These are phyloP conservation scores for Neonectria coccinea DNA, from an alignment of 2,329 filamentous ascomycete genomes.

Conservation along the genomic window DNA sequence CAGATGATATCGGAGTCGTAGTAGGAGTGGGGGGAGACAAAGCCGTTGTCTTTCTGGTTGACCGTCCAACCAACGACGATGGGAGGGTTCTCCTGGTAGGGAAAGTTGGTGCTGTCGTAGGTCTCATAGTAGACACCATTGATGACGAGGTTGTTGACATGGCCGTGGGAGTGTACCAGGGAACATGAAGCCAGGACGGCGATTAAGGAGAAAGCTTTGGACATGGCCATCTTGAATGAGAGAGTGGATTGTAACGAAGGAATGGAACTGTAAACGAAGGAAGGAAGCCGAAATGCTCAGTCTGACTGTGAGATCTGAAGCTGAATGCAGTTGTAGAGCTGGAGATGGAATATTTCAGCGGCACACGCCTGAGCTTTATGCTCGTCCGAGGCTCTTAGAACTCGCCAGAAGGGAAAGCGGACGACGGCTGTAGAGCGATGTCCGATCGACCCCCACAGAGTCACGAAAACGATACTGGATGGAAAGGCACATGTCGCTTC, in stretches of 20 bases:
- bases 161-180: conserved; percentile 53
- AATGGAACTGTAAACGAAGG: conserved; percentile 21
- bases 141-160: conserved; percentile 57
- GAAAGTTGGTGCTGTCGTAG: conserved; percentile 54
- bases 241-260: conserved; percentile 14
- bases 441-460: conserved; percentile 9
- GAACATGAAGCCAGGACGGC: conserved; percentile 24
- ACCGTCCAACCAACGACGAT: conserved; percentile 55
- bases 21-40: conserved; percentile 60
- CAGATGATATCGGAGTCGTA: conserved; percentile 60
- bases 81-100: conserved; percentile 53
- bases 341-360: background rate
- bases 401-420: background rate
- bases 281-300: conserved; percentile 14
- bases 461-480: conserved; percentile 36
- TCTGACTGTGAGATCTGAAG: background rate
- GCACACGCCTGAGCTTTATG: conserved; percentile 30
- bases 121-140: conserved; percentile 57
- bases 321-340: conserved; percentile 2
- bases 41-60: conserved; percentile 58
- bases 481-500: conserved; percentile 12
- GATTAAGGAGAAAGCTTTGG: conserved; percentile 15
- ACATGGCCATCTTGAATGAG: conserved; percentile 23
- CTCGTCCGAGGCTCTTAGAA: background rate
- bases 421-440: background rate